phyloP scores from a whole-genome alignment of 768 basidiomycete species.

The Tephrocybe sp. region DNA sequence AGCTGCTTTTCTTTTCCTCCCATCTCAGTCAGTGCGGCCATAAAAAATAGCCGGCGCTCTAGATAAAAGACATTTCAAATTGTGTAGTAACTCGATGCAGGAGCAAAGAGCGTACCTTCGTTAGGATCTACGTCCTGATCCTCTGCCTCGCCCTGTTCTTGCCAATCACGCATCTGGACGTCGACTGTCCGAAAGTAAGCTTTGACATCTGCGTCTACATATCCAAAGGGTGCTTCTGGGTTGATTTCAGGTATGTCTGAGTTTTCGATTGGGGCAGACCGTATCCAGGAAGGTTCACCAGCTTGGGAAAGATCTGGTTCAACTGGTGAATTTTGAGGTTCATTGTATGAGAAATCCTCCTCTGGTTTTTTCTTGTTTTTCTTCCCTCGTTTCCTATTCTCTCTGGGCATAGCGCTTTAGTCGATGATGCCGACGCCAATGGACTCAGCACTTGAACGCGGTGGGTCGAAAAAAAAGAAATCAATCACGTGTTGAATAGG shows the following conservation, averaged over 20 bases:
- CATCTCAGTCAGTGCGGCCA: constrained; percentile 85
- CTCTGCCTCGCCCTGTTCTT: constrained; percentile 42
- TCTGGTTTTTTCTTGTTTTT: constrained; percentile 16
- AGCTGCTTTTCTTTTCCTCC: constrained; percentile 85
- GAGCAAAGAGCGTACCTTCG: constrained; percentile 49
- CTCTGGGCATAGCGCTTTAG: constrained; percentile 16
- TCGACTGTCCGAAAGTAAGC: constrained; percentile 93
- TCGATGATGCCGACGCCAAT: neutral
- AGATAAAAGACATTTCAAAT: constrained; percentile 7
- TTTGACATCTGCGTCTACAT: constrained; percentile 86
- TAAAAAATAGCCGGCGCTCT: constrained; percentile 79
- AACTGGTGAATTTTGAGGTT: neutral
- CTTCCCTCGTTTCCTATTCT: constrained; percentile 20
- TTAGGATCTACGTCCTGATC: constrained; percentile 60
- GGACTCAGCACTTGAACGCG: neutral
- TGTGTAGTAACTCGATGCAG: neutral
- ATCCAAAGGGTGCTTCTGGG: constrained; percentile 84
- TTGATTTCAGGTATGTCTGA: constrained; percentile 38
- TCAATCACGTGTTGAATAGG: neutral
- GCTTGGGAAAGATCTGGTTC: constrained; percentile 23
- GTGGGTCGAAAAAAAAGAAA: neutral
- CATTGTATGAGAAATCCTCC: neutral
- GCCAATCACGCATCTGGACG: constrained; percentile 86
- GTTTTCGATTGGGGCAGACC: constrained; percentile 33
- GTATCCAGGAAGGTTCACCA: constrained; percentile 73